These are phyloP conservation scores for Sextonia rubra DNA, from an alignment of 164 flowering plant species.

Conservation along the genomic window DNA sequence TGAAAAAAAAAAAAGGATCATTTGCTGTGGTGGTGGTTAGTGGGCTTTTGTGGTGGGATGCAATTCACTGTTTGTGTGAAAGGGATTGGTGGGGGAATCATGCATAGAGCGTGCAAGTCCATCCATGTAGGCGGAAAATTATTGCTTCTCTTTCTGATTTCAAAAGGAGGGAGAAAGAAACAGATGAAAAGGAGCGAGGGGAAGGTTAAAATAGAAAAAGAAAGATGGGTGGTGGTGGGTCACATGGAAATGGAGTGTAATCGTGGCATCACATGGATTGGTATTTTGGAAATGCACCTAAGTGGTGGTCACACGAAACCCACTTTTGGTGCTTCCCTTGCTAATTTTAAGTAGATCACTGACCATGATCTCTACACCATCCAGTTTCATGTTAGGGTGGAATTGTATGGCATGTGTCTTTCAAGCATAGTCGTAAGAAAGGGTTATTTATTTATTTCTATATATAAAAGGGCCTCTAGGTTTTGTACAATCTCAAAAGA, in stretches of 20 bases:
- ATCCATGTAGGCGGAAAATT: slow-evolving; percentile 1
- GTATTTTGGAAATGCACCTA: slow-evolving; percentile 2
- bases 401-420: no score
- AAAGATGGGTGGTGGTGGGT: slow-evolving; percentile 2
- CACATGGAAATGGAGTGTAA: slow-evolving; percentile 5
- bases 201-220: neutral
- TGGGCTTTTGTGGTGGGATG: slow-evolving; percentile 3
- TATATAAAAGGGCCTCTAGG: no score
- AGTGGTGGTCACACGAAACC: slow-evolving; percentile 6
- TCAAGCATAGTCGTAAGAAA: no score
- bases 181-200: neutral
- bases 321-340: neutral
- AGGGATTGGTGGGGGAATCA: slow-evolving; percentile 11
- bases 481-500: no score
- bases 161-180: neutral
- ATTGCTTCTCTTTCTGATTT: neutral
- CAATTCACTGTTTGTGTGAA: neutral
- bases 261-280: slow-evolving; percentile 7
- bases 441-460: no score
- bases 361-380: no score
- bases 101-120: neutral
- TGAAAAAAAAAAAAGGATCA: neutral
- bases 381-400: no score
- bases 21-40: neutral
- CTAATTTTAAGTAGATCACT: neutral